Base-by-base conservation (phyloP, 495 filamentous ascomycete genomes). In the Alectoria sarmentosa region DNA sequence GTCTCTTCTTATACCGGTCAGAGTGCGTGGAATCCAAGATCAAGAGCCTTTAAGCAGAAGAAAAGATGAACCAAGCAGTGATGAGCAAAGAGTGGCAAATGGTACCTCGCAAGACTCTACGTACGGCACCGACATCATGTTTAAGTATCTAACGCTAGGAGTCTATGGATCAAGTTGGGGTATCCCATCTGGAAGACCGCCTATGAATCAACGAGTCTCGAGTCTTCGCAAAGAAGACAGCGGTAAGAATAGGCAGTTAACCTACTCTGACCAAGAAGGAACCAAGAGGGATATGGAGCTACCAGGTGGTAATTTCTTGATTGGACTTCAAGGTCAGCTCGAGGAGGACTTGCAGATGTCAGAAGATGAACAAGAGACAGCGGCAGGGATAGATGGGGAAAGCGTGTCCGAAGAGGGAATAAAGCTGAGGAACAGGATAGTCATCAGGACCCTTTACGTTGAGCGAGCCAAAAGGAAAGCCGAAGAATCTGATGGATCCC, bases 281-380 rank as follows among this genome's bases (percentile, higher is more conserved):
- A 14, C 28, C 58, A 56, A 55, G 30, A 55, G 14, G 15, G 28
- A 55, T 6, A 28, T 3, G 30, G 41, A 56, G 6, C 28, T 28
- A 21, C 30, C 73, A 59, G 64, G 62, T 21, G 90, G 88, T 9
- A 82, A 83, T 62, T 95, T 87, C 69, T 75, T 92, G 15, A 82
- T 95, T 63, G 90, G 90, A 4, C 77, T 92, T 6, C 80, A 80
- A 62, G 86, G 88, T 19, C 79, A 86, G 49, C 72, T 88, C 55
- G 81, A 83, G 26, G 79, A 80, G 23, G 66, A 73, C 13, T 68
- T 38, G 65, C 66, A 37, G 65, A 71, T 42, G 69, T 72, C 10
- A 72, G 74, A 60, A 23, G 32, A 38, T 15, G 67, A 69, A n/a
- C 56, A 42, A 62, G 66, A 69, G 23, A 52, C 48, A 2, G 67